These are phyloP conservation scores for Arabidopsis suecica DNA, from an alignment of 345 rosid genomes.

Conservation along the genomic window DNA sequence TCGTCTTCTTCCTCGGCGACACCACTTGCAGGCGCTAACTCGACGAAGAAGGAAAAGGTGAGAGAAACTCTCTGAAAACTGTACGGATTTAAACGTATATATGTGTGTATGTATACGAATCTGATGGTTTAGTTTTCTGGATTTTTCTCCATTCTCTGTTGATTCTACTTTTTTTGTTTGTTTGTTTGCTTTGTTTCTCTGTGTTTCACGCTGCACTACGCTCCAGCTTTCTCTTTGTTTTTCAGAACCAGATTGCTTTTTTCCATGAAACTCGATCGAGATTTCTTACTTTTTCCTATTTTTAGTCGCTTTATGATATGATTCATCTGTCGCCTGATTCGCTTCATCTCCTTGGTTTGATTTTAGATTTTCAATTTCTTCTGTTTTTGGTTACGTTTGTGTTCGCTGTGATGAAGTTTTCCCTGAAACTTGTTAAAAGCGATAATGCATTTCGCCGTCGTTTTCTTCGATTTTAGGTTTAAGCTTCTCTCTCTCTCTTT, in stretches of 20 bases:
- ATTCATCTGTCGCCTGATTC: neutral
- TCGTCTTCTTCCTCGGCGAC: slow-evolving; percentile 37
- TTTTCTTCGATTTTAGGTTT: slow-evolving; percentile 35
- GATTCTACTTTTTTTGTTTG: slow-evolving; percentile 11
- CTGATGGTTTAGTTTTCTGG: neutral
- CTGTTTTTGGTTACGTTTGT: neutral
- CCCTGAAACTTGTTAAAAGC: neutral
- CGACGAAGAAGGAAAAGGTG: slow-evolving; percentile 16
- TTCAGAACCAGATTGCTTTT: slow-evolving; percentile 6
- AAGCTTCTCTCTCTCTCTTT: slow-evolving; percentile 4
- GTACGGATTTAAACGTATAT: slow-evolving; percentile 2
- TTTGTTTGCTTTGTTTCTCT: neutral
- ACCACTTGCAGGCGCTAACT: slow-evolving; percentile 9
- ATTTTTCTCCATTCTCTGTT: slow-evolving; percentile 4
- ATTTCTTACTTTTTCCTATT: neutral
- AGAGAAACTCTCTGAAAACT: neutral
- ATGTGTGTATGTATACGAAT: neutral
- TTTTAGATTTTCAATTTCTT: slow-evolving; percentile 9
- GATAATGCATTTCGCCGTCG: slow-evolving; percentile 49
- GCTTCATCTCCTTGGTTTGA: slow-evolving; percentile 20
- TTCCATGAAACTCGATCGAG: neutral
- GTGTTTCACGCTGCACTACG: neutral
- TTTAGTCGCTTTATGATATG: neutral
- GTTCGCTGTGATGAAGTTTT: neutral
- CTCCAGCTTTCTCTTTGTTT: slow-evolving; percentile 27